phyloP scores from a whole-genome alignment of 768 basidiomycete genomes.

The Lactarius quietus region DNA sequence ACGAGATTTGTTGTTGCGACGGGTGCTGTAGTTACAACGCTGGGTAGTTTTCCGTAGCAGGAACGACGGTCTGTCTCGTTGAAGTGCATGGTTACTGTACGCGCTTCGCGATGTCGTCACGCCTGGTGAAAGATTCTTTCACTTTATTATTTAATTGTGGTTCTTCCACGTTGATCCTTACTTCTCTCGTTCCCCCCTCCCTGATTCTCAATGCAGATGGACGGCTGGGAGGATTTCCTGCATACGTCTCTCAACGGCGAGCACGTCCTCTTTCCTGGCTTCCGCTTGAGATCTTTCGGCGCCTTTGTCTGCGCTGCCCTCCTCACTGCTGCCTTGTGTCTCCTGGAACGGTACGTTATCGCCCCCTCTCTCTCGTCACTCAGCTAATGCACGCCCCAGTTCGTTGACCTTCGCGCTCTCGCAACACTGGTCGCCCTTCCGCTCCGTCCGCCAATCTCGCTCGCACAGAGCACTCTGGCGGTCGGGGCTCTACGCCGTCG shows the following conservation, averaged over 20 bases:
- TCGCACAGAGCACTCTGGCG: slow-evolving; percentile 50
- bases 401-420: slow-evolving; percentile 48
- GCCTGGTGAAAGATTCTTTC: background rate
- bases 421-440: slow-evolving; percentile 46
- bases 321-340: slow-evolving; percentile 47
- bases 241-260: slow-evolving; percentile 44
- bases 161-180: background rate
- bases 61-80: background rate
- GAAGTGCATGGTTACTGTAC: background rate
- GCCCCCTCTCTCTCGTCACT: background rate
- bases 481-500: slow-evolving; percentile 50
- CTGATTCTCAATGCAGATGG: slow-evolving; percentile 33
- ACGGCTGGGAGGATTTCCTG: slow-evolving; percentile 47
- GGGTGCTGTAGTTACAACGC: background rate
- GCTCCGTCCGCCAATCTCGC: slow-evolving; percentile 39
- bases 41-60: background rate
- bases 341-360: slow-evolving; percentile 50
- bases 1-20: background rate
- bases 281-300: slow-evolving; percentile 46
- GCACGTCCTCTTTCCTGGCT: slow-evolving; percentile 41
- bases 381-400: slow-evolving; percentile 34
- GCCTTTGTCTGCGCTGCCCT: slow-evolving; percentile 47
- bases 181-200: background rate
- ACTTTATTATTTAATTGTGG: too few relatives aligned
- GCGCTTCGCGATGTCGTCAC: background rate